phyloP scores from a whole-genome alignment of 2,329 filamentous ascomycete species.

The Moelleriella libera region DNA sequence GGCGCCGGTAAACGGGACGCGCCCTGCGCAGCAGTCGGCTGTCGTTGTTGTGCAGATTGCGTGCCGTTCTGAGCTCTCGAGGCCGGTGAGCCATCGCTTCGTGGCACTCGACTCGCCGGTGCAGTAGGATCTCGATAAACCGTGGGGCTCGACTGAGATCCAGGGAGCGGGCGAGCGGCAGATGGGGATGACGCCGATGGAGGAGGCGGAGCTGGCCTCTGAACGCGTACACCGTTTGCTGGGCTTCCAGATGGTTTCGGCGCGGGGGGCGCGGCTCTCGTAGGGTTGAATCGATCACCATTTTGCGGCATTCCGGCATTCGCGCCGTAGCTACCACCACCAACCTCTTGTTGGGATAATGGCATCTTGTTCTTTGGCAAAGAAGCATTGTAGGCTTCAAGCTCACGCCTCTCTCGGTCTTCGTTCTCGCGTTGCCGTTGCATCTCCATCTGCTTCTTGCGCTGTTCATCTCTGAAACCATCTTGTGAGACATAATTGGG shows the following conservation, averaged over 20 bases:
- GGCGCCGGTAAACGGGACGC: conserved; percentile 39
- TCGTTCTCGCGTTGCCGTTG: conserved; percentile 43
- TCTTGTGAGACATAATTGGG: conserved; percentile 39
- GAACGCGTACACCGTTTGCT: conserved; percentile 46
- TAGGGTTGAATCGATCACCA: conserved; percentile 70
- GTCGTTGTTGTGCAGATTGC: conserved; percentile 35
- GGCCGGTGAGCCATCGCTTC: conserved; percentile 31
- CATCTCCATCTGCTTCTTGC: conserved; percentile 47
- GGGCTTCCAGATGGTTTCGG: conserved; percentile 47
- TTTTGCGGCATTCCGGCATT: conserved; percentile 23
- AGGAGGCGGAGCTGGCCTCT: conserved; percentile 70
- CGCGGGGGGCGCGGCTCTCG: conserved; percentile 68
- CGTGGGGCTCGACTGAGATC: conserved; percentile 34
- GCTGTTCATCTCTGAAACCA: conserved; percentile 38
- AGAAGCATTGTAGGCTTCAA: conserved; percentile 81
- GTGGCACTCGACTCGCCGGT: conserved; percentile 29
- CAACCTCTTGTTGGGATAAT: conserved; percentile 80
- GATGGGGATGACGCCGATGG: conserved; percentile 23
- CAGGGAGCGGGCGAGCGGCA: conserved; percentile 26
- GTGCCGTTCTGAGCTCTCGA: conserved; percentile 44
- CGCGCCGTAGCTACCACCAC: conserved; percentile 54
- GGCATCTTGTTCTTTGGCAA: conserved; percentile 70
- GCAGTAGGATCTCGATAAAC: conserved; percentile 25
- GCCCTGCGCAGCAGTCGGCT: conserved; percentile 29
- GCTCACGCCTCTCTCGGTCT: conserved; percentile 58